Evolutionary conservation across 2,329 filamentous ascomycete genomes (phyloP).

Genomic region (Piedraia hortae): DNA sequence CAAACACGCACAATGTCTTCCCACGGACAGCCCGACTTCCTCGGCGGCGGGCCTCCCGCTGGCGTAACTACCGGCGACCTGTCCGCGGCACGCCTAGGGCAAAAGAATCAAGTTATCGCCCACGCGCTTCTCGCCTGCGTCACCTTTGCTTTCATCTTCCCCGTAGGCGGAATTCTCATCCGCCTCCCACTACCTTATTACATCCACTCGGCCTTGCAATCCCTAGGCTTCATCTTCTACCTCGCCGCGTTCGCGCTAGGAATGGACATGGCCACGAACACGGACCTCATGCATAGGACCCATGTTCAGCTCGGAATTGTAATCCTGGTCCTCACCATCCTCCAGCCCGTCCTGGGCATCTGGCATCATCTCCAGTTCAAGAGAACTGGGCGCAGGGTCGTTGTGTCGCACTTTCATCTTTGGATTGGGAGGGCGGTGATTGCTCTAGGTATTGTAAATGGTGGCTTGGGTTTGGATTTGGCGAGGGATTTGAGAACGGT

Average conservation of each 20-base stretch:
- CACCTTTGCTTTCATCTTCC: slow-evolving; percentile 21
- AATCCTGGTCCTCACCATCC: slow-evolving; percentile 23
- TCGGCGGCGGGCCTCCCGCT: too few species aligned
- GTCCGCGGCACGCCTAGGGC: too few species aligned
- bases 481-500: slow-evolving; percentile 14
- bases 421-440: slow-evolving; percentile 27
- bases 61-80: too few species aligned
- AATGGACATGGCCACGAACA: slow-evolving; percentile 17
- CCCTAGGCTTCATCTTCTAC: slow-evolving; percentile 21
- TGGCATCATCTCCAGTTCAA: slow-evolving; percentile 26
- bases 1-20: too few species aligned
- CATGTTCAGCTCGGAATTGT: slow-evolving; percentile 28
- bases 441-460: slow-evolving; percentile 27
- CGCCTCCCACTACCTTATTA: slow-evolving; percentile 18
- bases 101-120: too few species aligned
- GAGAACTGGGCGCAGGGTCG: slow-evolving; percentile 18
- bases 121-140: slow-evolving; percentile 19
- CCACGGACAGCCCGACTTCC: too few species aligned
- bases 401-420: slow-evolving; percentile 24
- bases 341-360: slow-evolving; percentile 26
- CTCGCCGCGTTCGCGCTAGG: slow-evolving; percentile 25
- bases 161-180: slow-evolving; percentile 19
- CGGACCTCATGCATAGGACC: slow-evolving; percentile 12
- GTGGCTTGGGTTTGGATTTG: slow-evolving; percentile 25
- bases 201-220: slow-evolving; percentile 22